Evolutionary conservation across 2,329 filamentous ascomycete species (phyloP).

Genomic region (Pyrenophora graminea): DNA sequence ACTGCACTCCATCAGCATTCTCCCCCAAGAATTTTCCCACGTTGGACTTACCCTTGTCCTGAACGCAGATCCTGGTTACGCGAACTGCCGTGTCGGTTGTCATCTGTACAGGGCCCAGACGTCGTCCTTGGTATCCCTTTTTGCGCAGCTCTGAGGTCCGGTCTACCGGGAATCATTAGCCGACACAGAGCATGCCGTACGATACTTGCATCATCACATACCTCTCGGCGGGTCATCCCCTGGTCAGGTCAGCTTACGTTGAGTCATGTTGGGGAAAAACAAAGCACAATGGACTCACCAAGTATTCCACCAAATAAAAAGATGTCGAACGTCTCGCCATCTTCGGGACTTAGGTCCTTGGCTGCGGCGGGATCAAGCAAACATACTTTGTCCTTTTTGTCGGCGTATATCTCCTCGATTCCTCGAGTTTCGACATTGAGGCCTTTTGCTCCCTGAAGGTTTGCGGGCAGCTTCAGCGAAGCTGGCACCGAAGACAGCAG

Average conservation of each 20-base stretch:
- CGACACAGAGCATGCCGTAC: not conserved
- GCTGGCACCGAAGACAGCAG: slow-evolving; percentile 79
- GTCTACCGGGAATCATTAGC: slow-evolving; percentile 59
- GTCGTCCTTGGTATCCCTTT: slow-evolving; percentile 86
- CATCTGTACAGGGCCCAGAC: slow-evolving; percentile 93
- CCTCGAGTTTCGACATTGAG: slow-evolving; percentile 75
- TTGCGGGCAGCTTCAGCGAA: slow-evolving; percentile 62
- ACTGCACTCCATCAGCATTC: slow-evolving; percentile 56
- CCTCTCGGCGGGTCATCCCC: slow-evolving; percentile 93
- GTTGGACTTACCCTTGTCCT: slow-evolving; percentile 73
- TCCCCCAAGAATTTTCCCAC: not conserved
- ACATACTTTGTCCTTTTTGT: slow-evolving; percentile 77
- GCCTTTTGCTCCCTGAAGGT: slow-evolving; percentile 63
- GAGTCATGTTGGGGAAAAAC: not conserved
- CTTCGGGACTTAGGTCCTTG: slow-evolving; percentile 80
- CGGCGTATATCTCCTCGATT: slow-evolving; percentile 79
- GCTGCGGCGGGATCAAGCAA: slow-evolving; percentile 84
- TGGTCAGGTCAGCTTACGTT: slow-evolving; percentile 48
- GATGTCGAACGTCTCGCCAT: slow-evolving; percentile 80
- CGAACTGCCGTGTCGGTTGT: slow-evolving; percentile 96
- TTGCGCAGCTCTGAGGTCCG: slow-evolving; percentile 93
- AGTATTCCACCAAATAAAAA: slow-evolving; percentile 97
- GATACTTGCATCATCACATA: slow-evolving; percentile 50
- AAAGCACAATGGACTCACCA: slow-evolving; percentile 58
- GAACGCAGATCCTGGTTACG: slow-evolving; percentile 86